Percentiles rank a stretch among this genome's conserved stretches.
phyloP scores from a whole-genome alignment of 805 yeast genomes.

The Yamadazyma akitaensis region DNA sequence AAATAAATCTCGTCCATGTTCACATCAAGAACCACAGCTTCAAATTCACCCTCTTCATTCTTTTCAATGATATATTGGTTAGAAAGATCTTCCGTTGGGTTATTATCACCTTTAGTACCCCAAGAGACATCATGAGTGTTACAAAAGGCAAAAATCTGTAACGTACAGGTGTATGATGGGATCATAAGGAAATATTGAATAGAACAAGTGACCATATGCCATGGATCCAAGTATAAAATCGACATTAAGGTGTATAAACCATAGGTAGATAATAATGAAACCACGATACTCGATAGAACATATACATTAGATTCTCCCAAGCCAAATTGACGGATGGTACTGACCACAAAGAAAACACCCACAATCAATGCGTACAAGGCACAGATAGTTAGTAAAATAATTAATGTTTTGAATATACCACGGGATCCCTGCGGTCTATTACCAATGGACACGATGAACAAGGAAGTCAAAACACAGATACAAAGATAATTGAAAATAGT shows the following conservation, averaged over 20 bases:
- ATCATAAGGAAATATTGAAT: conserved; percentile 83
- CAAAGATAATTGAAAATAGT: conserved; percentile 83
- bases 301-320: conserved; percentile 40
- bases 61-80: conserved; percentile 82
- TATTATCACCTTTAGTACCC: conserved; percentile 97
- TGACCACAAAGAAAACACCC: conserved; percentile 75
- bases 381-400: conserved; percentile 70
- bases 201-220: conserved; percentile 91
- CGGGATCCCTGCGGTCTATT: conserved; percentile 97
- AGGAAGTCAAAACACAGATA: conserved; percentile 78
- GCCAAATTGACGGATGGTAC: conserved; percentile 45
- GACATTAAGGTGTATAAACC: conserved; percentile 86
- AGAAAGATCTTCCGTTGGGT: conserved; percentile 56
- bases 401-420: conserved; percentile 67
- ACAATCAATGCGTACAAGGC: conserved; percentile 78
- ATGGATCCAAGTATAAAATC: conserved; percentile 84
- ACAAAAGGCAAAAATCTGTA: conserved; percentile 95
- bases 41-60: conserved; percentile 73
- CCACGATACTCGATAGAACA: conserved; percentile 71
- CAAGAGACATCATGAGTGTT: conserved; percentile 98
- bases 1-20: conserved; percentile 83
- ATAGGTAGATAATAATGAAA: conserved; percentile 85
- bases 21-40: conserved; percentile 77
- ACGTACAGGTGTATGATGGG: conserved; percentile 88
- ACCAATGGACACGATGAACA: conserved; percentile 92